Base-by-base conservation (phyloP, 2,329 filamentous ascomycete species). In the Diaporthe sp. region DNA sequence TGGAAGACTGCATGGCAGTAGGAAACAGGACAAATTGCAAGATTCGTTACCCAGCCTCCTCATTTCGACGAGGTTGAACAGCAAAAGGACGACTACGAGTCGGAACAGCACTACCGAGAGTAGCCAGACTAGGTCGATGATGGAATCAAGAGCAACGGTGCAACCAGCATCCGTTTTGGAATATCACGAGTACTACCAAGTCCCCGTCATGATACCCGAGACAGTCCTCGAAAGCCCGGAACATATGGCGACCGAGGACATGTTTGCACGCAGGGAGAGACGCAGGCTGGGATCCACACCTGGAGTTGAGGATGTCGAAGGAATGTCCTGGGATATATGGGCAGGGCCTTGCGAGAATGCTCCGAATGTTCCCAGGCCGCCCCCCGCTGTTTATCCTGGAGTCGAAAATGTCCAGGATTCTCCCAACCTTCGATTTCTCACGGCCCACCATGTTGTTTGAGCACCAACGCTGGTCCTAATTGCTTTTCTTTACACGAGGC, bases 151-250 rank as follows among this genome's bases (percentile, higher is more conserved):
- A 37, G 44, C 30, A 37, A 19, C 44, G 30, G 63, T 66, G 6
- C 32, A 51, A 22, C 63, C 63, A 27, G 6, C 15, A 19, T 66
- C 63, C 6, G 44, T 37, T 27, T 66, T 66, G 63, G 63, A 66
- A 22, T 30, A 66, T 37, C 63, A 27, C 8, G 61, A 51, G 32
- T 66, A 66, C 30, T 66, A 66, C 30, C 63, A 66, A 51, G 63
- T 66, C 35, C 63, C 63, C 30, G 30, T 66, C 30, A 66, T 37
- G 63, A 66, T 66, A 66, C 63, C 63, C 63, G 63, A 66, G n/a
- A 66, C 63, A n/a, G 63, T 66, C 15, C n/a, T 66, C 44, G 63
- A 66, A 35, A 37, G 13, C 3, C 44, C 63, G 4, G 63, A 51
- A 9, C 61, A 51, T 22, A 19, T 25, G 19, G 44, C 22, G 12